phyloP scores from a whole-genome alignment of 2,329 filamentous ascomycete genomes.

The Septoria petroselini region DNA sequence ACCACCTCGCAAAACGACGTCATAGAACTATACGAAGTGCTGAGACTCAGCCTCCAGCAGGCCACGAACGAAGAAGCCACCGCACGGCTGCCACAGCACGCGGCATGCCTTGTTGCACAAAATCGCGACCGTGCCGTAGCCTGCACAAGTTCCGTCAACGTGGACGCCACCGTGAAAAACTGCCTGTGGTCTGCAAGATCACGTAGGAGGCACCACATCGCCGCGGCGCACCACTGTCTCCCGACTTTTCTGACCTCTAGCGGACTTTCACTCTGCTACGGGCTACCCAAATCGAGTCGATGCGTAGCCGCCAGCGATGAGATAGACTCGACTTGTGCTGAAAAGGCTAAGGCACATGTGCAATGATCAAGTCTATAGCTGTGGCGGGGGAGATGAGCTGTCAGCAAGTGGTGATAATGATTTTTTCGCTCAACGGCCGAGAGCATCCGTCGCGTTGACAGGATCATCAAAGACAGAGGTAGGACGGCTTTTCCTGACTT shows the following conservation, averaged over 20 bases:
- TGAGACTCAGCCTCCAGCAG: no score
- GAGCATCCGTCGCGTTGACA: neutral
- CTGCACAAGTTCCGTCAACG: neutral
- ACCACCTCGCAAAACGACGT: no score
- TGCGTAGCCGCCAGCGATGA: neutral
- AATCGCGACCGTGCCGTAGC: neutral
- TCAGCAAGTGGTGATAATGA: neutral
- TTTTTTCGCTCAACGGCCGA: constrained; percentile 1
- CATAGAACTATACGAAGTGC: no score
- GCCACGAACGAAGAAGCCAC: no score
- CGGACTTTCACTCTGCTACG: neutral
- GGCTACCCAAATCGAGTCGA: neutral
- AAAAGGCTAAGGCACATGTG: neutral
- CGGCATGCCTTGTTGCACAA: neutral
- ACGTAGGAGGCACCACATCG: constrained; percentile 7
- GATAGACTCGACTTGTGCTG: neutral
- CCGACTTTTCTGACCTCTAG: no score
- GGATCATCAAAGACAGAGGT: neutral
- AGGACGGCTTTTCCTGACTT: neutral
- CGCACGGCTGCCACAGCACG: neutral
- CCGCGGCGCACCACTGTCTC: neutral
- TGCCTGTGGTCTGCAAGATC: constrained; percentile 1
- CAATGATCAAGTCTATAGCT: constrained; percentile 4
- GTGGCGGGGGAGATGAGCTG: neutral
- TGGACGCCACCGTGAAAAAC: neutral